Conservation (phyloP, 495 filamentous ascomycete genomes). For the Choiromyces venosus region DNA sequence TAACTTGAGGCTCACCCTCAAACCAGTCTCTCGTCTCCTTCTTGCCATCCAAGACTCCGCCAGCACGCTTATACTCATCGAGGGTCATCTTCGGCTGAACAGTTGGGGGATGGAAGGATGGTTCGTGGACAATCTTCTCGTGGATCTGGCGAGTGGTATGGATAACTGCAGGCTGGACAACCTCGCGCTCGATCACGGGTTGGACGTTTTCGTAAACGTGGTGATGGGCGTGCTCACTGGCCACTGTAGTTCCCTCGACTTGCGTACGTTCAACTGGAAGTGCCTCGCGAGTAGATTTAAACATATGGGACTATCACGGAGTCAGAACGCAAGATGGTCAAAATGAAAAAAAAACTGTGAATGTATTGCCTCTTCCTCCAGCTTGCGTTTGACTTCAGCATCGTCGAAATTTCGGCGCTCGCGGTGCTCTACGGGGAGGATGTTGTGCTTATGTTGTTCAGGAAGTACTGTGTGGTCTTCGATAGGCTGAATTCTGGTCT, state of each 20-base stretch:
- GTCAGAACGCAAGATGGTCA: not conserved
- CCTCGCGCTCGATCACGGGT: constrained; percentile 61
- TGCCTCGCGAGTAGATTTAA: constrained; percentile 49
- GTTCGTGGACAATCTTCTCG: constrained; percentile 58
- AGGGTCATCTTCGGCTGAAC: constrained; percentile 57
- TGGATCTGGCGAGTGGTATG: constrained; percentile 65
- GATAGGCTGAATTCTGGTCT: constrained; percentile 53
- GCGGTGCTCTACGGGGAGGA: constrained; percentile 53
- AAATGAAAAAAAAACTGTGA: not conserved
- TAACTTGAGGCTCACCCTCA: constrained; percentile 38
- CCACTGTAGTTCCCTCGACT: constrained; percentile 47
- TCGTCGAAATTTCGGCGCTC: constrained; percentile 53
- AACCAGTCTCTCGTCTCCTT: constrained; percentile 28
- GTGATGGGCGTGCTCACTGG: constrained; percentile 61
- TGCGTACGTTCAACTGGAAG: constrained; percentile 50
- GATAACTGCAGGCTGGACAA: constrained; percentile 58
- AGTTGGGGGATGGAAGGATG: constrained; percentile 56
- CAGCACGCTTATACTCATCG: constrained; percentile 55
- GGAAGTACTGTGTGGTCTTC: constrained; percentile 48
- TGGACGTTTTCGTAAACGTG: constrained; percentile 61
- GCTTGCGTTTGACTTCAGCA: constrained; percentile 44
- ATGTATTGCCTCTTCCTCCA: constrained; percentile 31
- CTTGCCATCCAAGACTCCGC: constrained; percentile 52
- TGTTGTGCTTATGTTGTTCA: constrained; percentile 50
- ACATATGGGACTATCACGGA: constrained; percentile 41